phyloP scores from a whole-genome alignment of 2,329 filamentous ascomycete species.

The Alternaria rosae region DNA sequence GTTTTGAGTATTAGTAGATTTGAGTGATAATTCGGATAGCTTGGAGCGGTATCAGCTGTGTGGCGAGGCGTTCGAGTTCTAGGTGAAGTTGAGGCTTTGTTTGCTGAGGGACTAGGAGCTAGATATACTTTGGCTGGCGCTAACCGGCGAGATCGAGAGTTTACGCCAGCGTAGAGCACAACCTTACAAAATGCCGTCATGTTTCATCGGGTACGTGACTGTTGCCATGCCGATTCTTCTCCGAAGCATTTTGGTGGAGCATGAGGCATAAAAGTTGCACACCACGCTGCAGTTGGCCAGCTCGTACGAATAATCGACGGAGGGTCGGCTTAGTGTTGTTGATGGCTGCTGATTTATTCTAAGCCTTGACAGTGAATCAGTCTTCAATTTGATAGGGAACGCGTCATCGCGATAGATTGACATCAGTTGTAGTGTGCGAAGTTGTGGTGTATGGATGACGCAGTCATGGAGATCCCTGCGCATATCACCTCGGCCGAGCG shows the following conservation, averaged over 20 bases:
- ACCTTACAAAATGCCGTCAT: background rate
- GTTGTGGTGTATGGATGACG: constrained; percentile 1
- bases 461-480: background rate
- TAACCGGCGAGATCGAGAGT: background rate
- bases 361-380: background rate
- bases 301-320: background rate
- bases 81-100: background rate
- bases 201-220: background rate
- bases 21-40: background rate
- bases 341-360: background rate
- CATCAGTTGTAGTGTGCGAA: background rate
- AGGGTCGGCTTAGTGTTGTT: background rate
- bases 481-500: constrained; percentile 8
- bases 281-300: background rate
- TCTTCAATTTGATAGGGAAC: background rate
- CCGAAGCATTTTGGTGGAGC: background rate
- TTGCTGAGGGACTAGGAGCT: background rate
- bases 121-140: background rate
- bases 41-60: too few species aligned
- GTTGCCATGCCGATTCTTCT: background rate
- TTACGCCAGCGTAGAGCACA: background rate
- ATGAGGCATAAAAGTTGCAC: constrained; percentile 1
- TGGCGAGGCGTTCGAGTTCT: too few species aligned
- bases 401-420: background rate
- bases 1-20: background rate